A percentile compares a stretch with the other conserved stretches of the same genome.
These are phyloP conservation scores for Raddia distichophylla DNA, from an alignment of 176 grass and related monocot species.

Conservation along the genomic window DNA sequence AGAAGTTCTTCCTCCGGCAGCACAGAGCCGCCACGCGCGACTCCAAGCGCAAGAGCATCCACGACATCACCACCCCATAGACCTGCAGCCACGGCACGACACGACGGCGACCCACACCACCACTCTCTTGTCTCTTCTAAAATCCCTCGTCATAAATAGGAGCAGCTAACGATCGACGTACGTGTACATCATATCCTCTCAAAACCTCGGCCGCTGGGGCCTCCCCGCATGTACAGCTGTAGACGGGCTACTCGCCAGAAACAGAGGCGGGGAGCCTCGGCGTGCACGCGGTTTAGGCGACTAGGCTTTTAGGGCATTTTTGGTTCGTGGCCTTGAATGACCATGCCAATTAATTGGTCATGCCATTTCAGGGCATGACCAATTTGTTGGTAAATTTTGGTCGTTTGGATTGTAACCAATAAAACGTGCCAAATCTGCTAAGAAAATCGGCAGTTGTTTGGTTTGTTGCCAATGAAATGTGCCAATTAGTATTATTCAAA, in stretches of 20 bases:
- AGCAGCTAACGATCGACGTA: neutral
- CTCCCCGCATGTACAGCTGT: neutral
- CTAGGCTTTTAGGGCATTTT: neutral
- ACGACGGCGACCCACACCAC: constrained; percentile 15
- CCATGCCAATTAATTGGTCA: too few species aligned
- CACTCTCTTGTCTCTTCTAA: neutral
- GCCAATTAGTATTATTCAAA: too few species aligned
- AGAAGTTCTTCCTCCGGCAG: constrained; percentile 89
- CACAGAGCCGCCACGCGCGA: constrained; percentile 53
- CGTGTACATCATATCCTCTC: constrained; percentile 41
- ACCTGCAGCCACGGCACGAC: neutral
- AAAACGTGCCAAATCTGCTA: too few species aligned
- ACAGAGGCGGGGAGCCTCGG: neutral
- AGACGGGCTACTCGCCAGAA: neutral
- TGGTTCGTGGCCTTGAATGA: too few species aligned
- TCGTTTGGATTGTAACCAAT: too few species aligned
- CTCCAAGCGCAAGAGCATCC: constrained; percentile 93
- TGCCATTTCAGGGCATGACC: too few species aligned
- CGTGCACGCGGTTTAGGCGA: constrained; percentile 33
- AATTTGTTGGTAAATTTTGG: too few species aligned
- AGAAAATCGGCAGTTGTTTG: too few species aligned
- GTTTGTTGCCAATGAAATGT: too few species aligned
- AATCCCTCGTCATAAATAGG: neutral
- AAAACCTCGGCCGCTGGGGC: neutral
- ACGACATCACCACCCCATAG: constrained; percentile 82